Percentiles rank a stretch among this genome's conserved stretches.
phyloP scores from a whole-genome alignment of 2,329 filamentous ascomycete genomes.

The Immersiporthe knoxdaviesiana region DNA sequence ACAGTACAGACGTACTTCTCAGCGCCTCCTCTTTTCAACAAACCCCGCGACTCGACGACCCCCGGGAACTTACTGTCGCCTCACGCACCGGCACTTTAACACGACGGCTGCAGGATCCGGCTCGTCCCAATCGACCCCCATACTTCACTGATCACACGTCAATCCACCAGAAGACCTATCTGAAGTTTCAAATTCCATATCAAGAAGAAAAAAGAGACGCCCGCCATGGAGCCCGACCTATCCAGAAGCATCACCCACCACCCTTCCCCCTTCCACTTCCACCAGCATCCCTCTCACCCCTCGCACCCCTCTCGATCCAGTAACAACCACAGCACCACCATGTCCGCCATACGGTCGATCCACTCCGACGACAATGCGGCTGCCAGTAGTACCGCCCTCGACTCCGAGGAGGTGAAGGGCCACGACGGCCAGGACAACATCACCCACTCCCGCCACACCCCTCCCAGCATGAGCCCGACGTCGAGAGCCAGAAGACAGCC shows the following conservation, averaged over 20 bases:
- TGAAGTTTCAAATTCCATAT: neutral
- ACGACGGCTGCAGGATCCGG: neutral
- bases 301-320: constrained; percentile 7
- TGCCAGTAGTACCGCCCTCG: constrained; percentile 52
- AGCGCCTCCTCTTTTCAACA: neutral
- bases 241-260: constrained; percentile 48
- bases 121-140: neutral
- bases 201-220: neutral
- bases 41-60: neutral
- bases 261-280: constrained; percentile 49
- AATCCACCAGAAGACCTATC: neutral
- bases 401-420: constrained; percentile 42
- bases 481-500: constrained; percentile 52
- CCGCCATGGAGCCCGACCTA: constrained; percentile 45
- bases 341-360: constrained; percentile 27
- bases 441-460: constrained; percentile 45
- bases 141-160: neutral
- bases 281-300: constrained; percentile 35
- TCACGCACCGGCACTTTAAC: neutral
- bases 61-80: neutral
- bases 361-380: constrained; percentile 37
- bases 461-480: constrained; percentile 42
- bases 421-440: constrained; percentile 38
- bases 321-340: constrained; percentile 33
- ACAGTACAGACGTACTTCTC: too few relatives aligned